A percentile compares a stretch with the other conserved stretches of the same genome.
Conservation (phyloP, 2,329 filamentous ascomycete genomes). For the Fusarium concolor region DNA sequence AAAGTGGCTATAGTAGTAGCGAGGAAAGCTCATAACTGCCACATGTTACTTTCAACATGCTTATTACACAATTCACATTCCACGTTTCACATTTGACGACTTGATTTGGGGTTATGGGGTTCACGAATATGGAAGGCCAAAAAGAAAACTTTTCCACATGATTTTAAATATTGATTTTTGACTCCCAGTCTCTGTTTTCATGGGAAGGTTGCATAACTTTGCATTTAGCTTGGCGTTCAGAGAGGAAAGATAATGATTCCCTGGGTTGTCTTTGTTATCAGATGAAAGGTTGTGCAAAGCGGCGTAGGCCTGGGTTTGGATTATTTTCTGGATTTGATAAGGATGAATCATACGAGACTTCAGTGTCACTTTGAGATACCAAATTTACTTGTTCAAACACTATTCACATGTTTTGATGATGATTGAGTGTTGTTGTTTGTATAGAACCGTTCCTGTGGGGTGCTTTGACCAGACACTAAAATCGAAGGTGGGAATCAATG, state of each 20-base stretch:
- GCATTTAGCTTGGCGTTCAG: slow-evolving; percentile 44
- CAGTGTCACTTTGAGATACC: slow-evolving; percentile 24
- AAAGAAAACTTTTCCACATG: neutral
- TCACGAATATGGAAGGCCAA: slow-evolving; percentile 3
- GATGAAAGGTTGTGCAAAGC: neutral
- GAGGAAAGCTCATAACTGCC: slow-evolving; percentile 45
- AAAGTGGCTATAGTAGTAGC: slow-evolving; percentile 54
- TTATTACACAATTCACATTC: slow-evolving; percentile 1
- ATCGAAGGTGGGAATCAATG: neutral
- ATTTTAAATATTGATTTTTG: neutral
- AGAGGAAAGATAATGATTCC: slow-evolving; percentile 28
- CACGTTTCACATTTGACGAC: neutral
- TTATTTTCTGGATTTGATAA: slow-evolving; percentile 7
- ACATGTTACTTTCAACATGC: neutral
- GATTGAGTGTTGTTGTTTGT: neutral
- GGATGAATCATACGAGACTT: neutral
- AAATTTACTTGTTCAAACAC: slow-evolving; percentile 8
- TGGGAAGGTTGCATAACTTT: slow-evolving; percentile 20
- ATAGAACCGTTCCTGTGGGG: too few species aligned
- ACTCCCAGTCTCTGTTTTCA: slow-evolving; percentile 9
- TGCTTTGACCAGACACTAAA: neutral
- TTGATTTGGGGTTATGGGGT: slow-evolving; percentile 1
- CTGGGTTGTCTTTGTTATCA: slow-evolving; percentile 20
- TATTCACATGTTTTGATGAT: too few species aligned
- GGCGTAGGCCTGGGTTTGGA: slow-evolving; percentile 1